phyloP scores from a whole-genome alignment of 345 rosid genomes.

The Eucalyptus pumila region DNA sequence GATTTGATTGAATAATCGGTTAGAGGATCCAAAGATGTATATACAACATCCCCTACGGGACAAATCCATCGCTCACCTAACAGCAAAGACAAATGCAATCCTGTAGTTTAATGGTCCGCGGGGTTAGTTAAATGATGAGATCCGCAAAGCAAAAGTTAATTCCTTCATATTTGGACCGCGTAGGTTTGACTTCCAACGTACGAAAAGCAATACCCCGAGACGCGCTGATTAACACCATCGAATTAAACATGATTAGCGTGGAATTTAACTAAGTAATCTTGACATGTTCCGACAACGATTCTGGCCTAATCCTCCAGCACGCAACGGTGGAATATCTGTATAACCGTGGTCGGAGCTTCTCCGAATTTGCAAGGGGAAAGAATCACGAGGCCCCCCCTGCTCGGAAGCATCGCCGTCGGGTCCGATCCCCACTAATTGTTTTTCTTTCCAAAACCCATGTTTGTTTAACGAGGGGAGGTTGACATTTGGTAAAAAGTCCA shows the following conservation, averaged over 20 bases:
- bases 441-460: neutral
- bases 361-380: neutral
- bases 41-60: neutral
- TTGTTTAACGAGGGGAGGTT: neutral
- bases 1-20: neutral
- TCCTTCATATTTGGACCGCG: neutral
- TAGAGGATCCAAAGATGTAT: neutral
- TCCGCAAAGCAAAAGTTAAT: neutral
- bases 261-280: neutral
- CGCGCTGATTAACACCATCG: neutral
- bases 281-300: neutral
- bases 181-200: neutral
- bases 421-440: neutral
- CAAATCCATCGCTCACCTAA: neutral
- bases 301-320: neutral
- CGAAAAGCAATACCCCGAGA: neutral
- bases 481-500: neutral
- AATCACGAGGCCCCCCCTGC: neutral
- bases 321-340: neutral
- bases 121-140: neutral
- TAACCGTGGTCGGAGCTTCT: neutral
- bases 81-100: neutral
- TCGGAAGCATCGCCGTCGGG: neutral
- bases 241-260: neutral
- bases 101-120: neutral